phyloP scores from a whole-genome alignment of 768 basidiomycete species.

The Tulasnella sp. region DNA sequence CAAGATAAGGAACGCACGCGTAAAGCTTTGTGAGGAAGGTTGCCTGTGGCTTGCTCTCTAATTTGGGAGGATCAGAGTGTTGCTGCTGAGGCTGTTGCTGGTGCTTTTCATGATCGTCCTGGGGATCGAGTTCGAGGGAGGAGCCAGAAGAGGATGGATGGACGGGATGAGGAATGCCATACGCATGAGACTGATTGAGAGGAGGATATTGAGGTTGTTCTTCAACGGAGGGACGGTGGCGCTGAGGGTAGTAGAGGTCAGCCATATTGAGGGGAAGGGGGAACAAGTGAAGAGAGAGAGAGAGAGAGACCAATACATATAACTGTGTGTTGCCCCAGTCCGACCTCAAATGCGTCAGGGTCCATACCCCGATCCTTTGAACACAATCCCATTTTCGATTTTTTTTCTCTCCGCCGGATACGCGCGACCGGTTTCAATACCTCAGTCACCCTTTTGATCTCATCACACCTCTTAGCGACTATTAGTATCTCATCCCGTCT shows the following conservation, averaged over 20 bases:
- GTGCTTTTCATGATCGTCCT: slow-evolving; percentile 11
- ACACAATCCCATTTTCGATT: no score
- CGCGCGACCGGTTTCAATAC: no score
- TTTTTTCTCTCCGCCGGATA: no score
- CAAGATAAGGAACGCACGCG: slow-evolving; percentile 46
- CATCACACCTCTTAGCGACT: no score
- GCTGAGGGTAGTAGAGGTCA: background rate
- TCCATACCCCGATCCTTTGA: no score
- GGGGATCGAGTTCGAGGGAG: background rate
- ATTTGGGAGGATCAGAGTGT: slow-evolving; percentile 36
- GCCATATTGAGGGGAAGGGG: background rate
- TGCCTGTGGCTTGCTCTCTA: slow-evolving; percentile 72
- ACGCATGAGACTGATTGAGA: no score
- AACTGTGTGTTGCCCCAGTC: no score
- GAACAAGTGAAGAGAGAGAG: background rate
- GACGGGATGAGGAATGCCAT: background rate
- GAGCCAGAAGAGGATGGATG: background rate
- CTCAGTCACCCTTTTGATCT: no score
- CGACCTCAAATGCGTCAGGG: no score
- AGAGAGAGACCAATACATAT: no score
- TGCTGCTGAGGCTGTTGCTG: slow-evolving; percentile 3
- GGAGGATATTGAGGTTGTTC: background rate
- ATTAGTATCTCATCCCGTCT: no score
- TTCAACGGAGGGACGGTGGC: background rate
- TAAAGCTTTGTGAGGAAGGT: slow-evolving; percentile 97